Conservation (phyloP, 208 protist genomes). For the Leishmania tarentolae region DNA sequence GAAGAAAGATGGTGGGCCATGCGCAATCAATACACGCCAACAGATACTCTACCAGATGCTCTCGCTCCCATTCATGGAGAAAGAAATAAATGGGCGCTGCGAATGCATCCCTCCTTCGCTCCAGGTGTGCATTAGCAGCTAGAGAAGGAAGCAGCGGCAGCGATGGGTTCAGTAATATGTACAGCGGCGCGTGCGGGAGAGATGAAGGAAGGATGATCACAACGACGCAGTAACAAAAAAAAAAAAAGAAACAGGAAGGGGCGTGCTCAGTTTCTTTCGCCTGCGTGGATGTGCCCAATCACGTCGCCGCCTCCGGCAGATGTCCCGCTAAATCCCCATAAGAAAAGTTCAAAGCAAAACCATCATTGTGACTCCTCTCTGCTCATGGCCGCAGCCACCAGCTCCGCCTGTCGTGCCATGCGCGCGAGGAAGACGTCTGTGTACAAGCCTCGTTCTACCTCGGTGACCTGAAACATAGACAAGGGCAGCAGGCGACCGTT, state of each 20-base stretch:
- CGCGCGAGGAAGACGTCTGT: slow-evolving; percentile 30
- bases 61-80: background rate
- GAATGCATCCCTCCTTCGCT: too few relatives aligned
- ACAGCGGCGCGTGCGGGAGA: background rate
- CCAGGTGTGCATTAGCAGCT: too few relatives aligned
- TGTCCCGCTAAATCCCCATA: background rate
- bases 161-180: background rate
- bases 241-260: background rate
- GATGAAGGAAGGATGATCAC: too few relatives aligned
- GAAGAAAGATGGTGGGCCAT: background rate
- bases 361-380: background rate
- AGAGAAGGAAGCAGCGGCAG: background rate
- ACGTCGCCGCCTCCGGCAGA: background rate
- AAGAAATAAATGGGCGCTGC: background rate
- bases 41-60: background rate
- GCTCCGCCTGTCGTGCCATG: slow-evolving; percentile 35
- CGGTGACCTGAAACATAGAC: slow-evolving; percentile 72
- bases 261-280: background rate
- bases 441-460: slow-evolving; percentile 38
- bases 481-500: slow-evolving; percentile 54
- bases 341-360: background rate
- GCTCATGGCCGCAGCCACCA: slow-evolving; percentile 15
- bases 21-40: background rate
- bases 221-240: background rate
- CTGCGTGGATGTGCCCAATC: background rate